phyloP scores from a whole-genome alignment of 495 filamentous ascomycete genomes.

The Paragyromitra xinjiangensis region DNA sequence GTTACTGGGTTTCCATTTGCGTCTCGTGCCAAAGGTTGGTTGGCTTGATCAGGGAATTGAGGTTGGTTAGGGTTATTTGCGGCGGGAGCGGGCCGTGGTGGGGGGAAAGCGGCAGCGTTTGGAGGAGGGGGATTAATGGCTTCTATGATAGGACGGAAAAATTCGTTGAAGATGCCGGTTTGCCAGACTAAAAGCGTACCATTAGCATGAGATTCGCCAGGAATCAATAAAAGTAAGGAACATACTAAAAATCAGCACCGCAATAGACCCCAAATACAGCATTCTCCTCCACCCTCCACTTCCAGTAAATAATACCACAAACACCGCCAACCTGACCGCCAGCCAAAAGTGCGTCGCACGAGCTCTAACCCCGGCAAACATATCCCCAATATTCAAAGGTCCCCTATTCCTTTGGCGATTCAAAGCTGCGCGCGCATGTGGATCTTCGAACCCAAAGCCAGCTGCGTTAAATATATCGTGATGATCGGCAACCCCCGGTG shows the following conservation, averaged over 20 bases:
- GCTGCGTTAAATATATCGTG: slow-evolving; percentile 40
- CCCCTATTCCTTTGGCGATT: slow-evolving; percentile 31
- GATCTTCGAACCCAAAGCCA: slow-evolving; percentile 45
- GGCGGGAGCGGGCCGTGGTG: slow-evolving; percentile 9
- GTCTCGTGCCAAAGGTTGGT: slow-evolving; percentile 42
- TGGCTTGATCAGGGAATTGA: slow-evolving; percentile 19
- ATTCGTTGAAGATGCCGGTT: slow-evolving; percentile 54
- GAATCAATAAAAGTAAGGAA: background rate
- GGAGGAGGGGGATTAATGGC: slow-evolving; percentile 51
- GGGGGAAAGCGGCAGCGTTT: slow-evolving; percentile 11
- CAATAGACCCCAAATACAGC: slow-evolving; percentile 50
- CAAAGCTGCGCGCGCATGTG: slow-evolving; percentile 40
- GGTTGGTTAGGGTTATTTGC: slow-evolving; percentile 34
- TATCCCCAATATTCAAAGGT: slow-evolving; percentile 41
- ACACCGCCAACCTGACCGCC: slow-evolving; percentile 52
- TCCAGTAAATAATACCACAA: slow-evolving; percentile 54
- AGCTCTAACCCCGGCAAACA: slow-evolving; percentile 49
- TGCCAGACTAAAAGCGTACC: slow-evolving; percentile 48
- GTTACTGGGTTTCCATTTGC: slow-evolving; percentile 42
- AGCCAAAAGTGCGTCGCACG: slow-evolving; percentile 55
- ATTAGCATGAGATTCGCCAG: slow-evolving; percentile 28
- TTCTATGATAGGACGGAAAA: slow-evolving; percentile 50
- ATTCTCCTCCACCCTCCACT: slow-evolving; percentile 55
- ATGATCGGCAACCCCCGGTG: slow-evolving; percentile 23
- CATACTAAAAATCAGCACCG: slow-evolving; percentile 54